Conservation (phyloP, 129 eudicot genomes). For the Apium graveolens region DNA sequence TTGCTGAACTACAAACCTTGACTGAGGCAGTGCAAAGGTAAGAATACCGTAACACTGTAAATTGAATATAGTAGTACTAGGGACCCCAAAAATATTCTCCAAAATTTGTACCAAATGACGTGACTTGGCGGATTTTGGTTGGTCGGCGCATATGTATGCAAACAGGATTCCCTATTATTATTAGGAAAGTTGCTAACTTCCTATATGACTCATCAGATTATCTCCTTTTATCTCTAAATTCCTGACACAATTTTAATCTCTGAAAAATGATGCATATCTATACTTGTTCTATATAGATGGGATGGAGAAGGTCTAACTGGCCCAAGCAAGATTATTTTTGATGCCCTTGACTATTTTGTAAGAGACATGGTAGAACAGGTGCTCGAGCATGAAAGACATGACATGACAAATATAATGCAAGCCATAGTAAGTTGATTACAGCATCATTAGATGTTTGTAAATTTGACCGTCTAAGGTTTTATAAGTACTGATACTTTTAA, state of each 20-base stretch:
- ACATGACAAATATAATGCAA: slow-evolving; percentile 25
- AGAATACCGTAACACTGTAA: neutral
- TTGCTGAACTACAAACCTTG: slow-evolving; percentile 33
- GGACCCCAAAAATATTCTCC: too few relatives aligned
- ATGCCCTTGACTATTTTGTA: slow-evolving; percentile 51
- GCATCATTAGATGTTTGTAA: neutral
- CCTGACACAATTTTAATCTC: too few relatives aligned
- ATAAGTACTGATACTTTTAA: neutral
- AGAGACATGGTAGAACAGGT: slow-evolving; percentile 20
- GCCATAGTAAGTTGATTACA: slow-evolving; percentile 31
- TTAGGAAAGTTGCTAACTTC: too few relatives aligned
- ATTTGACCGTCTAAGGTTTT: neutral
- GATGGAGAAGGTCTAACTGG: slow-evolving; percentile 42
- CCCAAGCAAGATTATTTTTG: slow-evolving; percentile 42
- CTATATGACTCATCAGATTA: too few relatives aligned
- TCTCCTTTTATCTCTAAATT: neutral
- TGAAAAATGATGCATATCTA: neutral
- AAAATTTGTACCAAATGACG: too few relatives aligned
- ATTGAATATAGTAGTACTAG: too few relatives aligned
- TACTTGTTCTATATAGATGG: slow-evolving; percentile 37
- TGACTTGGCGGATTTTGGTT: too few relatives aligned
- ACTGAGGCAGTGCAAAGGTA: slow-evolving; percentile 46
- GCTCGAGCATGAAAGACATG: slow-evolving; percentile 23
- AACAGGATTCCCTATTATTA: too few relatives aligned
- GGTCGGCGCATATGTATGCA: too few relatives aligned